These are phyloP conservation scores for Hypoxylon sp. DNA, from an alignment of 2,329 filamentous ascomycete species.

Conservation along the genomic window DNA sequence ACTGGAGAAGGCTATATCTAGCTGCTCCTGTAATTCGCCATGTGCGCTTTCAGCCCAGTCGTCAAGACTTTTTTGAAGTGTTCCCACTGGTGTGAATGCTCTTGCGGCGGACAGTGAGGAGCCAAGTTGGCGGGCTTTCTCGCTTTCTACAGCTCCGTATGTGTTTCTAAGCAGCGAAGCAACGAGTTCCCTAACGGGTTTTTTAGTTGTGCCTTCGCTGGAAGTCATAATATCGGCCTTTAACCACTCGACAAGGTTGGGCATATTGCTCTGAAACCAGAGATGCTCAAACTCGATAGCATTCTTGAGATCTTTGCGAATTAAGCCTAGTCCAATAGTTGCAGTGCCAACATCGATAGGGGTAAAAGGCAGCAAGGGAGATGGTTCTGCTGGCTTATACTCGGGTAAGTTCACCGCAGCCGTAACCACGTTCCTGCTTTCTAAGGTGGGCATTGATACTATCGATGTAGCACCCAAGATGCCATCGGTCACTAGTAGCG, in stretches of 20 bases:
- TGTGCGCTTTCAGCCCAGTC: constrained; percentile 85
- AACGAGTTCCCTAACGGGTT: constrained; percentile 74
- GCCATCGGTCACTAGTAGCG: constrained; percentile 79
- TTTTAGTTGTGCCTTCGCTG: constrained; percentile 66
- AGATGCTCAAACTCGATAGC: constrained; percentile 77
- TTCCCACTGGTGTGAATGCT: constrained; percentile 56
- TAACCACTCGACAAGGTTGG: constrained; percentile 74
- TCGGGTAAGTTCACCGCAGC: constrained; percentile 69
- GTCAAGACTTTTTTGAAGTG: constrained; percentile 70
- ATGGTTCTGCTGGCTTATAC: constrained; percentile 53
- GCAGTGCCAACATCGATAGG: constrained; percentile 74
- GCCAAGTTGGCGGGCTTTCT: constrained; percentile 57
- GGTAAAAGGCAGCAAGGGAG: constrained; percentile 58
- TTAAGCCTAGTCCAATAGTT: constrained; percentile 70
- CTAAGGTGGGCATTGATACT: constrained; percentile 56
- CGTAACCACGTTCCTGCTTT: constrained; percentile 58
- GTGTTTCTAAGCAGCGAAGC: constrained; percentile 72
- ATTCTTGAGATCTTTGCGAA: constrained; percentile 77
- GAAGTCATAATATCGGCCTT: constrained; percentile 58
- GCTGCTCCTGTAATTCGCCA: constrained; percentile 81
- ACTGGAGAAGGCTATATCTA: constrained; percentile 82
- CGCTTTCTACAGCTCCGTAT: constrained; percentile 61
- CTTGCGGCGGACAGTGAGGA: constrained; percentile 48
- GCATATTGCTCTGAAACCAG: constrained; percentile 79
- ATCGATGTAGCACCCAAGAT: constrained; percentile 73